Conservation (phyloP, 2,329 filamentous ascomycete species). For the Seiridium cupressi region DNA sequence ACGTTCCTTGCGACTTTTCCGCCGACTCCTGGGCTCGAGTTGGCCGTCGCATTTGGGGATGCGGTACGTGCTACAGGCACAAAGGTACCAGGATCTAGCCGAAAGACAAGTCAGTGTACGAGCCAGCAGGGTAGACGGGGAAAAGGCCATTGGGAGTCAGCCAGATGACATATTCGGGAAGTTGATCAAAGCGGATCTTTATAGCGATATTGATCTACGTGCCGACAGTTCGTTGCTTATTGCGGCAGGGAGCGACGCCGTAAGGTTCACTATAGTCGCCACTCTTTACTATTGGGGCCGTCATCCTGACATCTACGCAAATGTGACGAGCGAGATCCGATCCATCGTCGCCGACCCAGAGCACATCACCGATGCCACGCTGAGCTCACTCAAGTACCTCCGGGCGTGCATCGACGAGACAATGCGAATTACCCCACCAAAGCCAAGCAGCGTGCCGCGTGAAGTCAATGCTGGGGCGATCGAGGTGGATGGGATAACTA, state of each 20-base stretch:
- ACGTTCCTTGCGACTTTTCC: background rate
- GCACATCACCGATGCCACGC: background rate
- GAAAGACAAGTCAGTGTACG: background rate
- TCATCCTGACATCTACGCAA: background rate
- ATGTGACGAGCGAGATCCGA: background rate
- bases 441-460: background rate
- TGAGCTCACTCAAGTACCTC: background rate
- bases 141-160: background rate
- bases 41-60: constrained; percentile 2
- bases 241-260: constrained; percentile 6
- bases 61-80: background rate
- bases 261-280: background rate
- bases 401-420: constrained; percentile 2
- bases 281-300: constrained; percentile 2
- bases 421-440: background rate
- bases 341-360: background rate
- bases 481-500: background rate
- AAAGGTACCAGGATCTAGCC: constrained; percentile 4
- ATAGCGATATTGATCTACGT: constrained; percentile 7
- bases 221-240: constrained; percentile 8
- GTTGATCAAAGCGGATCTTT: constrained; percentile 1
- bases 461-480: background rate
- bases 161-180: constrained; percentile 3
- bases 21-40: background rate
- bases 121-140: background rate